phyloP scores from a whole-genome alignment of 2,329 filamentous ascomycete genomes.

The Didymella pinodella region DNA sequence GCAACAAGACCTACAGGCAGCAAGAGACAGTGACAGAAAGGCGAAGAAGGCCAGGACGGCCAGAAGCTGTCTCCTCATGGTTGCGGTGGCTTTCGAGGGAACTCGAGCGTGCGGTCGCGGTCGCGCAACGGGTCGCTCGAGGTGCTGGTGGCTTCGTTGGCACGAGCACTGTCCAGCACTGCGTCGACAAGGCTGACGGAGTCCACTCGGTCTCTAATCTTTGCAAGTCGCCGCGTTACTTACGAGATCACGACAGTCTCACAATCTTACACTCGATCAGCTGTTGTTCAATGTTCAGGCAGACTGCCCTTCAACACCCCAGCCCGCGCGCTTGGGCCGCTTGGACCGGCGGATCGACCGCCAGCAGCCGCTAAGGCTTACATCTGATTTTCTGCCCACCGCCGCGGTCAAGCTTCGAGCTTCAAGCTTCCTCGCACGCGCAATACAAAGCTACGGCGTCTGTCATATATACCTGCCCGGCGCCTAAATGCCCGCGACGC shows the following conservation, averaged over 20 bases:
- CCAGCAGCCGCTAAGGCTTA: constrained; percentile 39
- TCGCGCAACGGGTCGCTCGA: constrained; percentile 7
- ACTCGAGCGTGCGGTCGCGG: background rate
- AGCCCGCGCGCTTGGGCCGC: constrained; percentile 3
- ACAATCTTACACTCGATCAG: background rate
- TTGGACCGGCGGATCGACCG: constrained; percentile 14
- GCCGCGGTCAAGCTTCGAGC: constrained; percentile 16
- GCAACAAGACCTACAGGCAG: constrained; percentile 51
- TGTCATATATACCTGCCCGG: constrained; percentile 18
- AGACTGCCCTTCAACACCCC: background rate
- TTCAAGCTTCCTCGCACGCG: background rate
- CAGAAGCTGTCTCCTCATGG: constrained; percentile 30
- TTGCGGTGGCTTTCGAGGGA: constrained; percentile 28
- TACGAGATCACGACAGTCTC: constrained; percentile 5
- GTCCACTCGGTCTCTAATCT: constrained; percentile 11
- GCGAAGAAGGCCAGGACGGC: constrained; percentile 40
- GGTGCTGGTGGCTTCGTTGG: constrained; percentile 8
- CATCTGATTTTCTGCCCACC: constrained; percentile 42
- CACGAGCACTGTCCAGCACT: background rate
- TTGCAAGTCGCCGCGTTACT: constrained; percentile 2
- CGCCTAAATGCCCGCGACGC: constrained; percentile 46
- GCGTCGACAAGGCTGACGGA: background rate
- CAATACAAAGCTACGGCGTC: constrained; percentile 9
- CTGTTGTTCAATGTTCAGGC: background rate
- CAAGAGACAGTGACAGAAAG: constrained; percentile 52